Percentiles rank a stretch among this genome's conserved stretches.
These are phyloP conservation scores for Rhodocollybia butyracea DNA, from an alignment of 768 basidiomycete species.

Conservation along the genomic window DNA sequence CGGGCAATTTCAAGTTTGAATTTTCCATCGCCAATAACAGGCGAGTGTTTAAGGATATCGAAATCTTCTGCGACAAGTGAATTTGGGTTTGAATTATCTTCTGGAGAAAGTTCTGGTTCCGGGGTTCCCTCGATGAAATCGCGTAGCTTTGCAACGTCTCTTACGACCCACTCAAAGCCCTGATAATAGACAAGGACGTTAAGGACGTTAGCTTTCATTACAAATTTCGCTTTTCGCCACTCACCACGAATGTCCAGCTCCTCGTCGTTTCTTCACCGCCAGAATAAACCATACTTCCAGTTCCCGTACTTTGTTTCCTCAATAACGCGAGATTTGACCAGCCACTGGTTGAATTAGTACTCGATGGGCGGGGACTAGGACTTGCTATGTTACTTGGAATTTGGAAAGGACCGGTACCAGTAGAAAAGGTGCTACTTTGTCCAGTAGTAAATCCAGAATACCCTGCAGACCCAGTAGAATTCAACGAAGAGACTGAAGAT, in stretches of 20 bases:
- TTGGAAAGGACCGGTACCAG: not conserved
- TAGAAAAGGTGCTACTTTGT: constrained; percentile 1
- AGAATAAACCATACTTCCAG: constrained; percentile 23
- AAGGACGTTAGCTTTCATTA: not conserved
- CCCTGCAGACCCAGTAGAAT: constrained; percentile 13
- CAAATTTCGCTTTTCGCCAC: constrained; percentile 13
- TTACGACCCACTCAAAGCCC: constrained; percentile 75
- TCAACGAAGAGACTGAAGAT: constrained; percentile 22
- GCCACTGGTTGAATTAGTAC: constrained; percentile 16
- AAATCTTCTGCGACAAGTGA: constrained; percentile 39
- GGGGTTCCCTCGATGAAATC: constrained; percentile 52
- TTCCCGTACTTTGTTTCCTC: constrained; percentile 18
- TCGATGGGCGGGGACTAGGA: constrained; percentile 20
- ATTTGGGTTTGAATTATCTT: constrained; percentile 24
- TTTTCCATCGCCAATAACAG: constrained; percentile 66
- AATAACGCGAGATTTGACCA: constrained; percentile 16
- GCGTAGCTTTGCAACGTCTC: constrained; percentile 52
- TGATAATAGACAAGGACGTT: constrained; percentile 20
- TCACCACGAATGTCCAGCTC: constrained; percentile 65
- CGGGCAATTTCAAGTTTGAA: constrained; percentile 72
- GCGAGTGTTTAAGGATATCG: constrained; percentile 62
- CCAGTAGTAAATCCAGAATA: no score
- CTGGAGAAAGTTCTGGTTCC: constrained; percentile 20
- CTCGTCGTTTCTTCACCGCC: constrained; percentile 42
- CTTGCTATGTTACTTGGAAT: constrained; percentile 1